These are phyloP conservation scores for Colletotrichum gigasporum DNA, from an alignment of 2,329 filamentous ascomycete genomes.

Conservation along the genomic window DNA sequence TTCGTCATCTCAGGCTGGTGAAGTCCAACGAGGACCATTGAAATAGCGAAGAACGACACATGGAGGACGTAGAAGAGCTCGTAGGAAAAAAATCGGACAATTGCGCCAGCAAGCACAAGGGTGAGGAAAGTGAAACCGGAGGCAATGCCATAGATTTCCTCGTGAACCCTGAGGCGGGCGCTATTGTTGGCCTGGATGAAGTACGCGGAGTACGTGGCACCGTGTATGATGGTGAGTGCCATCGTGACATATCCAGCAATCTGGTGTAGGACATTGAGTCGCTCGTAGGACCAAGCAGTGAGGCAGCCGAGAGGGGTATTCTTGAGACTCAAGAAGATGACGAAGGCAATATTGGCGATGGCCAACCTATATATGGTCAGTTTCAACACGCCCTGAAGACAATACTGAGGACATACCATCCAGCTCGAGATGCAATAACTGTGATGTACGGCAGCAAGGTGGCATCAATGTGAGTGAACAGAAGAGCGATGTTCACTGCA, in stretches of 20 bases:
- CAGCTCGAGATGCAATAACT: conserved; percentile 49
- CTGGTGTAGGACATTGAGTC: conserved; percentile 66
- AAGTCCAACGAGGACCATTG: conserved; percentile 57
- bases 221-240: conserved; percentile 55
- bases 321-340: conserved; percentile 63
- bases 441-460: conserved; percentile 39
- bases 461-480: conserved; percentile 46
- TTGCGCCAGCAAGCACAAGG: conserved; percentile 51
- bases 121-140: conserved; percentile 56
- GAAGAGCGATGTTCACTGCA: conserved; percentile 43
- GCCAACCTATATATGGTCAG: conserved; percentile 43
- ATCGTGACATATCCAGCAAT: conserved; percentile 61
- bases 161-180: conserved; percentile 43
- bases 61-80: conserved; percentile 66
- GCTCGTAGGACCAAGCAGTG: conserved; percentile 65
- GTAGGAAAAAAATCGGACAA: conserved; percentile 59
- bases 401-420: conserved; percentile 44
- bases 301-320: conserved; percentile 66
- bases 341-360: conserved; percentile 57
- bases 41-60: conserved; percentile 57
- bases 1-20: conserved; percentile 59
- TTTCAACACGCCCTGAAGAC: neutral
- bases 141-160: conserved; percentile 59
- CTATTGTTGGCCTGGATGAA: conserved; percentile 44
- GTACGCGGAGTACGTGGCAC: conserved; percentile 50